Evolutionary conservation across 2,329 filamentous ascomycete genomes (phyloP).

Genomic region (Cylindrodendrum hubeiense): DNA sequence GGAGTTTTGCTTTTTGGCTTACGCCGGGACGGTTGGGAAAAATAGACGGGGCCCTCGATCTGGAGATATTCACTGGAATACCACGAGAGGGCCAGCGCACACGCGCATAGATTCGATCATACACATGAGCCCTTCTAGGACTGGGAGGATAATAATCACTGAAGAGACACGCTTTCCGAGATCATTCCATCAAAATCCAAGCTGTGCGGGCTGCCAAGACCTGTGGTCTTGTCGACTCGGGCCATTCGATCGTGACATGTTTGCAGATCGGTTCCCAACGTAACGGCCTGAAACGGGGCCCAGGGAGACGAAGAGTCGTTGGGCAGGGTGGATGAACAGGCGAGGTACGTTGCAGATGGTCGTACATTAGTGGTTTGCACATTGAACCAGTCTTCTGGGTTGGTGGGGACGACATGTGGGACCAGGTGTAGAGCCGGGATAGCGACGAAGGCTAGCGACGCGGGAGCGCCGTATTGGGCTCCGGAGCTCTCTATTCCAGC

Average conservation of each 20-base stretch:
- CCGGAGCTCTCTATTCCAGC: conserved; percentile 1
- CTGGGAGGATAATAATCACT: conserved; percentile 18
- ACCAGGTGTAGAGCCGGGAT: conserved; percentile 23
- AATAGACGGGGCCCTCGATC: conserved; percentile 42
- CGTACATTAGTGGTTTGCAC: conserved; percentile 40
- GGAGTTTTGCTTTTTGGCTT: conserved; percentile 40
- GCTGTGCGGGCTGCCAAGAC: conserved; percentile 13
- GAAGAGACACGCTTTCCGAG: conserved; percentile 6
- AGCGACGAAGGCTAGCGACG: conserved; percentile 29
- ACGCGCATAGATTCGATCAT: conserved; percentile 43
- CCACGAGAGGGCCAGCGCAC: conserved; percentile 37
- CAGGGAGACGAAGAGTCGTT: conserved; percentile 6
- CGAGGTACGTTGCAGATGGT: conserved; percentile 33
- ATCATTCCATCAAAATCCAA: not conserved
- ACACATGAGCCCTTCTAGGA: conserved; percentile 34
- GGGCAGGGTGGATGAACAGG: conserved; percentile 19
- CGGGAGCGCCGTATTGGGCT: conserved; percentile 20
- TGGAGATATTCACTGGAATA: conserved; percentile 36
- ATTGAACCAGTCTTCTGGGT: conserved; percentile 39
- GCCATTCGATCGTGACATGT: conserved; percentile 6
- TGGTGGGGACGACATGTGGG: conserved; percentile 38
- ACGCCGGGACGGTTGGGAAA: conserved; percentile 41
- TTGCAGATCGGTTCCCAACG: conserved; percentile 22
- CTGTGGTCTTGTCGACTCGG: conserved; percentile 8
- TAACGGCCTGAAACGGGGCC: conserved; percentile 9